Evolutionary conservation across 208 protist genomes (phyloP), one percentile per base, ranked within the genome.

Genomic region (Leptomonas pyrrhocoris): DNA sequence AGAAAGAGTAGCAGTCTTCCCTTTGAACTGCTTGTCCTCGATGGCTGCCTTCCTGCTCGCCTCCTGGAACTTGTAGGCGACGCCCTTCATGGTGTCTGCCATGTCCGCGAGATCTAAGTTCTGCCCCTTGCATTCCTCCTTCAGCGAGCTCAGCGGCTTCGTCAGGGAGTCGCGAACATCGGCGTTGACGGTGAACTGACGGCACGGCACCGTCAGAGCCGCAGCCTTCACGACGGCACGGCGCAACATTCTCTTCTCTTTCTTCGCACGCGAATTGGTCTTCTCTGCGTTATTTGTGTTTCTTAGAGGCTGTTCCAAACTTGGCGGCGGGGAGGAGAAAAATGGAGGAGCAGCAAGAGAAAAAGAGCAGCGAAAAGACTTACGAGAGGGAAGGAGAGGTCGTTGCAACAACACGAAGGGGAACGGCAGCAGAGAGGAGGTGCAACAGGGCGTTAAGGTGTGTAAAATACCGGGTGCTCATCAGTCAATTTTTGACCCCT

Each of bases 61-160:
- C 11, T 95, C 86, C 53, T 94, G 86, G 7, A 97, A 67, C 19
- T 76, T 70, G 21, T 77, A 77, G 23, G 82, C 71, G 8, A 81
- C 89, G 0, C 79, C 77, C 31, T 88, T 88, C 28, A 88, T 85
- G 19, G 93, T 83, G n/a, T 95, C 93, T 18, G 74, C 77, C 93
- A 97, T 97, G 66, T 97, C 93, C 0, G 81, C 87, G 19, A 97
- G 68, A 71, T 97, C 93, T 18, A 97, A 71, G 40, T 81, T 79
- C 34, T 97, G 93, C 9, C 90, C 89, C 58, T 92, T 94, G 74
- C 88, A 89, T 63, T 97, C 90, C 56, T 96, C 89, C 67, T 93
- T 94, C 28, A 96, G 30, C 0, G 88, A 80, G 43, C 82, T 81
- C 11, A 96, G 82, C 57, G 90, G 81, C 77, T 87, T 90, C 1